These are phyloP conservation scores for Flueggea neowawraea DNA, from an alignment of 441 rosid species.

Conservation along the genomic window DNA sequence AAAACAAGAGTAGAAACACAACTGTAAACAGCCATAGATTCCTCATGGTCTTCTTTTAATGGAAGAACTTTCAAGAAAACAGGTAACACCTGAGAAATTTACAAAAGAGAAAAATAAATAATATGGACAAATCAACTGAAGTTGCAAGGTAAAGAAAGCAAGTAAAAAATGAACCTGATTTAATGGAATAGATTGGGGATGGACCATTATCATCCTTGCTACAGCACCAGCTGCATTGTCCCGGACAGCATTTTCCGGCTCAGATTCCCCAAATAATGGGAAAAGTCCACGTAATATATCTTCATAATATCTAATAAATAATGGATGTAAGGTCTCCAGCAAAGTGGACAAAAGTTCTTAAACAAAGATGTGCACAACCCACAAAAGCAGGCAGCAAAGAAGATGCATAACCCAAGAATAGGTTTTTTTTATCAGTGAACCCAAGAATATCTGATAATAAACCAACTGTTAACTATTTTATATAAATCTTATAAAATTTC, in stretches of 20 bases:
- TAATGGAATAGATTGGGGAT: slow-evolving; percentile 86
- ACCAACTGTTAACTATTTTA: too few relatives aligned
- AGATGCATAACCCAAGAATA: slow-evolving; percentile 1
- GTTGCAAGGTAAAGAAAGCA: not conserved
- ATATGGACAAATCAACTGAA: not conserved
- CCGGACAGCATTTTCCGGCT: slow-evolving; percentile 91
- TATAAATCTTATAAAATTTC: too few relatives aligned
- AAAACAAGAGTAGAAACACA: slow-evolving; percentile 83
- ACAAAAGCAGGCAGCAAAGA: not conserved
- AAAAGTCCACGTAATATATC: slow-evolving; percentile 70
- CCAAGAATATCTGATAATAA: too few relatives aligned
- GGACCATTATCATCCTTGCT: slow-evolving; percentile 96
- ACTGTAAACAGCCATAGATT: slow-evolving; percentile 84
- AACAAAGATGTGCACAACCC: not conserved
- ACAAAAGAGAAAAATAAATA: not conserved
- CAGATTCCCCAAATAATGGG: slow-evolving; percentile 93
- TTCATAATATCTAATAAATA: slow-evolving; percentile 70
- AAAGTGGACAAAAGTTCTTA: not conserved
- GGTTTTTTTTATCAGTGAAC: not conserved
- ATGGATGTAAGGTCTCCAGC: slow-evolving; percentile 37
- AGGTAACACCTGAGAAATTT: slow-evolving; percentile 74
- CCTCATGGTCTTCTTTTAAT: slow-evolving; percentile 95
- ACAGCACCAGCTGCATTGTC: slow-evolving; percentile 99
- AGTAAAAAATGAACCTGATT: slow-evolving; percentile 55
- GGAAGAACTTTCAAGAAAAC: slow-evolving; percentile 91